Evolutionary conservation across 768 basidiomycete species (phyloP), one percentile per base, ranked within the genome.

Genomic region (Termitomyces sp.): DNA sequence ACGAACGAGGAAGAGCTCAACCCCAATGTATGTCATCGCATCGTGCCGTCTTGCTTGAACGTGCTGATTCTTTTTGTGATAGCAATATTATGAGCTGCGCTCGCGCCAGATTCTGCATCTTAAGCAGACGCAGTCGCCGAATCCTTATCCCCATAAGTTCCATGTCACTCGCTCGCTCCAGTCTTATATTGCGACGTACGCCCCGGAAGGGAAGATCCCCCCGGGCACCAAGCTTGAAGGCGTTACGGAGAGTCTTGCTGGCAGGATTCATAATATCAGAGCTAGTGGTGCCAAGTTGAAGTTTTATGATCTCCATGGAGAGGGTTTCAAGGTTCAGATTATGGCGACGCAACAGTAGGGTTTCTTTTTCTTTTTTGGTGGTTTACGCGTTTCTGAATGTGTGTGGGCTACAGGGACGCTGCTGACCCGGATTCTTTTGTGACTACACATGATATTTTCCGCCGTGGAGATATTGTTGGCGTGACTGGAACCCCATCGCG

Each of bases 91-190:
- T 69, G 94, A 98, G 68, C 76, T 94, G 64, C 89, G 97, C 64
- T 92, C 90, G 29, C 85, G 93, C 49, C 86, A 91, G 65, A 94
- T 99, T 65, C 82, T 86, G 61, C 84, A 86, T 64, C 83, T 99
- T 61, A 88, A 92, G 73, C 80, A 87, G 68, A 89, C 90, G 29
- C 88, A 89, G 70, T 72, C 81, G 7, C 96, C 95, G 2, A 90
- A 95, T 70, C 97, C 97, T 2, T 99, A 98, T 77, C 97, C 97
- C 7, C 97, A 99, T 87, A 99, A 99, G 84, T 99, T 99, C 76
- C 72, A 96, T 64, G 95, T 98, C 22, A 77, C 87, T 56, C 77
- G 73, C 60, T 92, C 92, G 8, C 77, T 99, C 67, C 75, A 84
- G 3, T 68, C 75, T 5, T 99, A 87, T 74, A 82, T 98, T 70